Evolutionary conservation across 2,329 filamentous ascomycete genomes (phyloP), one percentile per base, ranked within the genome.

Genomic region (Calonectria leucothoes): DNA sequence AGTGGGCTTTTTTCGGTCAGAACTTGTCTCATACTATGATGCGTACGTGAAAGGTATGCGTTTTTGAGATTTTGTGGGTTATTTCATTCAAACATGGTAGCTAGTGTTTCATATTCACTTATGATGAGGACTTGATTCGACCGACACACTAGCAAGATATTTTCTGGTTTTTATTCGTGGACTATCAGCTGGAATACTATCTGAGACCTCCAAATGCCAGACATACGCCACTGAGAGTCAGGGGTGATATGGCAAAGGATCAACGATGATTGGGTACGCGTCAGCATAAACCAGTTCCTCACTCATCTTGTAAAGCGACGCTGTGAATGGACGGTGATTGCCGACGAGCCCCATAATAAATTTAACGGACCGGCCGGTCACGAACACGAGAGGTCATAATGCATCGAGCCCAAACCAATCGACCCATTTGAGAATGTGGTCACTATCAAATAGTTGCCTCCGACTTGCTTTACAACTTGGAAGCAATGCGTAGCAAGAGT

Each of bases 261-360:
- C 17, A 33, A 33, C 17, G 10, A 55, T 33, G 10, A 29, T 31
- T 29, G 8, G 29, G 29, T 20, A 55, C 25, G 20, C 25, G 25
- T n/a, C 29, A 20, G 51, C 14, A 6, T 31, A 12, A 55, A 29
- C 8, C 17, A 33, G 14, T 17, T 23, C 23, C 23, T 45, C 17
- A 31, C 31, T 20, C 29, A 33, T 8, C 17, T 55, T 11, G 51
- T 29, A 52, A 8, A 6, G 7, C 3, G 6, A 6, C 29, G 29
- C 6, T 33, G 7, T 33, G 29, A 33, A 11, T n/a, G 51, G 15
- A 55, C 29, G 27, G 51, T 55, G 51, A 33, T 55, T 7, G 27
- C 51, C 27, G 17, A 55, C 5, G n/a, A 55, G 51, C 6, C 27
- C 51, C 51, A 55, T 55, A 55, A 55, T 33, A 55, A 55, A 33